Evolutionary conservation across 345 rosid genomes (phyloP), one percentile per base, ranked within the genome.

Genomic region (Erodium maritimum): DNA sequence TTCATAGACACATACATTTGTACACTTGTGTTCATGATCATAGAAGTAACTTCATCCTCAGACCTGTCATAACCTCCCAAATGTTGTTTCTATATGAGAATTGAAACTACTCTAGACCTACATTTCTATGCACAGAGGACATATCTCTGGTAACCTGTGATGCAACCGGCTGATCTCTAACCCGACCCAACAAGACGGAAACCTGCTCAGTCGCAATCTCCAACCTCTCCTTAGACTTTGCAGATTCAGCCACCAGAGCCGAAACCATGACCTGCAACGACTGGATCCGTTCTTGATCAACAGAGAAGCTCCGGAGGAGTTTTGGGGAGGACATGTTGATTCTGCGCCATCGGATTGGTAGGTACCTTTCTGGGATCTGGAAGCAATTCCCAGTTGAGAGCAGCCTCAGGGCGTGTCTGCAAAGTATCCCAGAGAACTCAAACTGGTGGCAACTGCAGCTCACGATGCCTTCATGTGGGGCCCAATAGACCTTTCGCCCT

Each of bases 401-500:
- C 62, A 91, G 90, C 52, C 95, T 86, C 60, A 91, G 93, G 55
- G 96, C 82, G 61, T 91, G 98, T 21, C 96, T 72, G 59, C 98
- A 91, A 24, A 91, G 98, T 63, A 84, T 79, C 59, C 98, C 98
- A n/a, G 88, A 91, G 69, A 91, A 84, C 79, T 91, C 95, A 70
- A 91, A 91, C 61, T 73, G 84, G 61, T 91, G 95, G 78, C 98
- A 91, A 62, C 93, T 86, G 79, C 98, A 91, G 70, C 88, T 86
- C 75, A 91, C 75, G 67, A 86, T 77, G 73, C 85, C 96, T 65
- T 88, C 98, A 65, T 75, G 82, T 51, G 88, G 96, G 62, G 68
- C 77, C 98, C 98, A 91, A 63, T 79, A 88, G 9, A 88, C 96
- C 77, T 81, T 91, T 54, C 96, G 74, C 37, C 98, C 98, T 53